phyloP scores from a whole-genome alignment of 352 stramenopile genomes.

The Phytophthora pisi region DNA sequence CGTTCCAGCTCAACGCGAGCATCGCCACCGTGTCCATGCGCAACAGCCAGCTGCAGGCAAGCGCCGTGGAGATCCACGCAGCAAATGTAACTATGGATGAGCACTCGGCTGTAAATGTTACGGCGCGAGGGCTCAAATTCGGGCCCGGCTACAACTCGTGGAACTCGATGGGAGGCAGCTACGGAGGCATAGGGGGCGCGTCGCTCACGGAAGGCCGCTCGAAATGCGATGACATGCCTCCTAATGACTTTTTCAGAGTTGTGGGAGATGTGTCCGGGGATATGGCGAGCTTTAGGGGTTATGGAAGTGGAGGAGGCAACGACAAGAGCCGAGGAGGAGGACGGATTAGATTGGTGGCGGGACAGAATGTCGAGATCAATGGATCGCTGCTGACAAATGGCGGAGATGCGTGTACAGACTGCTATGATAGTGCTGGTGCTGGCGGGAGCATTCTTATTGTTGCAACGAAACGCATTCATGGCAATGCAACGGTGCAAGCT shows the following conservation, averaged over 20 bases:
- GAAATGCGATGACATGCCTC: conserved; percentile 57
- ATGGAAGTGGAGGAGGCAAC: conserved; percentile 79
- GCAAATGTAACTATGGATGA: conserved; percentile 49
- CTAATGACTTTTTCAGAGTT: conserved; percentile 66
- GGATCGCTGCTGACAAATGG: conserved; percentile 72
- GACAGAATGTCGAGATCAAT: conserved; percentile 55
- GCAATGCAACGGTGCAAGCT: conserved; percentile 50
- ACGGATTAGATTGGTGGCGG: conserved; percentile 53
- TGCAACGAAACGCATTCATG: conserved; percentile 43
- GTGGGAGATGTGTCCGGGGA: conserved; percentile 68
- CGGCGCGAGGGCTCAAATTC: conserved; percentile 74
- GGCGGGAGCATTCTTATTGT: conserved; percentile 60
- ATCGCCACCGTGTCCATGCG: conserved; percentile 40
- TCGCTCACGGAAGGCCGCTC: conserved; percentile 45
- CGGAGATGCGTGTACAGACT: conserved; percentile 51
- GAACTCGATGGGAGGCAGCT: conserved; percentile 67
- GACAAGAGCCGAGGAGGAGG: conserved; percentile 68
- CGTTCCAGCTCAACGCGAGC: conserved; percentile 45
- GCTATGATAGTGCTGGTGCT: conserved; percentile 60
- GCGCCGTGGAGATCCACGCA: conserved; percentile 65
- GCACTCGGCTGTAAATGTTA: conserved; percentile 58
- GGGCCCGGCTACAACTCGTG: conserved; percentile 83
- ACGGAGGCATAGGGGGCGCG: conserved; percentile 78
- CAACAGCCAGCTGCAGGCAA: conserved; percentile 61
- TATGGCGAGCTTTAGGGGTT: conserved; percentile 74